Evolutionary conservation across 805 yeast species (phyloP), one percentile per base, ranked within the genome.

Genomic region (Metschnikowia vanudenii): DNA sequence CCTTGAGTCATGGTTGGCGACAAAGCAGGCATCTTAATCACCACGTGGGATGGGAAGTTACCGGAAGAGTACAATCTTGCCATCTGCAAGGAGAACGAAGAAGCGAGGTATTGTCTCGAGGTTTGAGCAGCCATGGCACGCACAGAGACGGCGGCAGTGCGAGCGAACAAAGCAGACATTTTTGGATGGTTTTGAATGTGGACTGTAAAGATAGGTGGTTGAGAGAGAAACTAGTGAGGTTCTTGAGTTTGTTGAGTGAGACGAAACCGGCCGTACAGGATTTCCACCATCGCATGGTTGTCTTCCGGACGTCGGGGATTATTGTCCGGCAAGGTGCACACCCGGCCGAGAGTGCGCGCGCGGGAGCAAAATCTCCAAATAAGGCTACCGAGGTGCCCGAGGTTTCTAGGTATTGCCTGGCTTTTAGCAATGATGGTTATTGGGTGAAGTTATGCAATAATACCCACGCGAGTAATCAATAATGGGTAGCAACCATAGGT

Each of bases 1-100:
- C 99, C 99, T 64, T 88, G 92, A 51, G 97, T 87, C 99, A 94
- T 94, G 45, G 99, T 94, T 55, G 99, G 99, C n/a, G 98, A 92
- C 61, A 94, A 76, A 9, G 99, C 99, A 40, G 99, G 99, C 99
- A 94, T 94, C 66, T 84, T 85, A 60, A 94, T 89, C 62, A 94
- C 83, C 50, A 86, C 81, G 71, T 94, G 97, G 17, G 82, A 69
- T 30, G 96, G 96, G 71, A 80, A 88, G 56, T 72, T 70, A 33
- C 67, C 67, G 26, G 75, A 67, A 20, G 75, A 62, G 60, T 72
- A 72, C 49, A 67, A 65, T 58, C 77, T 62, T 29, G 70, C 69
- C 59, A 65, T 60, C 52, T 62, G 67, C 41, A 62, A 54, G 26
- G 58, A 53, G 28, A 61, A 52, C 33, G 58, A 43, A 40, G 51